phyloP scores from a whole-genome alignment of 371 early-diverging fungal species.

The Rhizopus arrhizus region DNA sequence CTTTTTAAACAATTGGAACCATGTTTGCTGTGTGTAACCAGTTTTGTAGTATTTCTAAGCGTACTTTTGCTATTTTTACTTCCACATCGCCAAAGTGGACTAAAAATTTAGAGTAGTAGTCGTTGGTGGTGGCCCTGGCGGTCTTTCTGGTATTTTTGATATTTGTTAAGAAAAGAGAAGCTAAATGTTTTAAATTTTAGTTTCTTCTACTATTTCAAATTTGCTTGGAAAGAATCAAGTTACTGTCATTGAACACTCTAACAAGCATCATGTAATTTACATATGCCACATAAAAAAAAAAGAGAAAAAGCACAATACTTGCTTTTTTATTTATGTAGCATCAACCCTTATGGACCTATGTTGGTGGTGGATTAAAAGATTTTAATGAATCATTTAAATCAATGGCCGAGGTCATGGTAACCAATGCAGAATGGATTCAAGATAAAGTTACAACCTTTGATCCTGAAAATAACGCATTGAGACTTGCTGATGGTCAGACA shows the following conservation, averaged over 20 bases:
- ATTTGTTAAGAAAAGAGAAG: neutral
- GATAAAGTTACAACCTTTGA: constrained; percentile 69
- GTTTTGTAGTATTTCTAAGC: constrained; percentile 23
- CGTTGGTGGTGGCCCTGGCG: constrained; percentile 71
- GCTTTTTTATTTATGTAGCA: constrained; percentile 52
- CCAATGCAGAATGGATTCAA: constrained; percentile 76
- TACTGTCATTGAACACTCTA: constrained; percentile 80
- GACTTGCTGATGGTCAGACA: constrained; percentile 65
- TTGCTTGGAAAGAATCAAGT: constrained; percentile 71
- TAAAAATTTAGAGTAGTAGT: constrained; percentile 65
- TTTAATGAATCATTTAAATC: constrained; percentile 71
- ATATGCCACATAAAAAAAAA: neutral
- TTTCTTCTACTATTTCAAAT: constrained; percentile 66
- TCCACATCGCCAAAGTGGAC: constrained; percentile 24
- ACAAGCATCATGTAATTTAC: constrained; percentile 71
- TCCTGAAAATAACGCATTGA: constrained; percentile 73
- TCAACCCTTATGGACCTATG: constrained; percentile 90
- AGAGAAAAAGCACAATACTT: neutral
- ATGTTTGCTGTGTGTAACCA: constrained; percentile 33
- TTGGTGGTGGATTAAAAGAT: constrained; percentile 85
- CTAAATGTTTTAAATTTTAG: constrained; percentile 19
- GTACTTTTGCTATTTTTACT: constrained; percentile 39
- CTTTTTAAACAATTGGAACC: neutral
- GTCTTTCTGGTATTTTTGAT: constrained; percentile 54
- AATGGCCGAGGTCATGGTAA: constrained; percentile 71